phyloP scores from a whole-genome alignment of 495 filamentous ascomycete genomes.

The Xylaria grammica region DNA sequence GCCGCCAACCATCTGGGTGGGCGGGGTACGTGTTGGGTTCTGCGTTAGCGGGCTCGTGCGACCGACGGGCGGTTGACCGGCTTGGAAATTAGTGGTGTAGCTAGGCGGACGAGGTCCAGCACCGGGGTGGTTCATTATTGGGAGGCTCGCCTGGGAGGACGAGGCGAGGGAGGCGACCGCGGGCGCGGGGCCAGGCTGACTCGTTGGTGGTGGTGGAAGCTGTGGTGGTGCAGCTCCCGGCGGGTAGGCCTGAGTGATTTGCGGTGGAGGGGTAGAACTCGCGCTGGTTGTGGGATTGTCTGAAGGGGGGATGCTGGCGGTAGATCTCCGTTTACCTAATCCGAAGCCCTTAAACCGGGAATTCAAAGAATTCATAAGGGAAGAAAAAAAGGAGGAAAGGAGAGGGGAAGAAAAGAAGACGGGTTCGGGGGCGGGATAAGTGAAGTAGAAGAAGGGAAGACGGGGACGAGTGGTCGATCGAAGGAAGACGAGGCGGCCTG shows the following conservation, averaged over 20 bases:
- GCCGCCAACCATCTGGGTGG: conserved; percentile 69
- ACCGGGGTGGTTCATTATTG: conserved; percentile 62
- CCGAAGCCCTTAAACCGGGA: conserved; percentile 64
- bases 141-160: conserved; percentile 57
- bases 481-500: conserved; percentile 25
- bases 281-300: conserved; percentile 40
- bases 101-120: conserved; percentile 71
- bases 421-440: conserved; percentile 21
- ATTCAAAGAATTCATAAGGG: conserved; percentile 68
- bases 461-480: conserved; percentile 9
- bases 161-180: conserved; percentile 47
- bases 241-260: conserved; percentile 49
- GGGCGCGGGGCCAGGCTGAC: conserved; percentile 46
- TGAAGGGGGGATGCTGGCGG: conserved; percentile 50
- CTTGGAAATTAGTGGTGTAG: conserved; percentile 68
- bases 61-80: conserved; percentile 58
- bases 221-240: conserved; percentile 33
- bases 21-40: conserved; percentile 55
- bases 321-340: conserved; percentile 61
- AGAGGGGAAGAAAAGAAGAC: conserved; percentile 34
- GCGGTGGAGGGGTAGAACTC: conserved; percentile 50
- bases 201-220: conserved; percentile 20
- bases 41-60: conserved; percentile 55
- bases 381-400: conserved; percentile 26
- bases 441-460: conserved; percentile 23